phyloP scores from a whole-genome alignment of 1,139 yeast genomes.

The Saccharomyces hybrid region DNA sequence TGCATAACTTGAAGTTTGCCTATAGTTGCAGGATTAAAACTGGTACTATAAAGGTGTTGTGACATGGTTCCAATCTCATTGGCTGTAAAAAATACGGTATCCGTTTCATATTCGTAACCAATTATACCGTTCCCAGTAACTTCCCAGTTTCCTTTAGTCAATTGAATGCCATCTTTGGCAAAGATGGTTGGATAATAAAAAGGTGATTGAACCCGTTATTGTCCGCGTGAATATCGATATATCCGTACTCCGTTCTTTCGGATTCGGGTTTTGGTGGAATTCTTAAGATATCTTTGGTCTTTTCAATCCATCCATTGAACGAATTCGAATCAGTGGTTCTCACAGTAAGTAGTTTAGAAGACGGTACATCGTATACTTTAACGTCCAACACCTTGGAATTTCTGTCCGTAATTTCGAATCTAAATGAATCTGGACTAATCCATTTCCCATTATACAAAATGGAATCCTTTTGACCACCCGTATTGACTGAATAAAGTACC shows the following conservation, averaged over 20 bases:
- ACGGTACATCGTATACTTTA: constrained; percentile 37
- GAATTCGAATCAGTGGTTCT: constrained; percentile 39
- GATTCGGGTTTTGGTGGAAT: constrained; percentile 34
- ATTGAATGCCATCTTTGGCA: constrained; percentile 38
- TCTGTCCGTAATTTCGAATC: constrained; percentile 66
- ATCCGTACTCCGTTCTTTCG: constrained; percentile 44
- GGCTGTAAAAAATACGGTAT: constrained; percentile 55
- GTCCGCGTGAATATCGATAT: constrained; percentile 65
- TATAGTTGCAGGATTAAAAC: constrained; percentile 20
- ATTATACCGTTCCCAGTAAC: constrained; percentile 48
- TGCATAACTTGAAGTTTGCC: constrained; percentile 15
- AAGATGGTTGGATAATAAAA: constrained; percentile 47
- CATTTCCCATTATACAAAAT: constrained; percentile 63
- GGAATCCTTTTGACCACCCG: constrained; percentile 33
- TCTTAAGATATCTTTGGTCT: constrained; percentile 22
- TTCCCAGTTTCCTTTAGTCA: constrained; percentile 67
- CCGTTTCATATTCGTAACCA: constrained; percentile 46
- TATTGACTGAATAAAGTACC: constrained; percentile 24
- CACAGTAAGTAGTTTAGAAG: constrained; percentile 34
- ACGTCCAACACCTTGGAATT: constrained; percentile 49
- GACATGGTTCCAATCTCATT: constrained; percentile 51
- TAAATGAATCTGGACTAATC: constrained; percentile 48
- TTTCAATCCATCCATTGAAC: constrained; percentile 51
- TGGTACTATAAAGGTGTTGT: constrained; percentile 48
- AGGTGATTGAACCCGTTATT: constrained; percentile 57